Conservation (phyloP, 306 rosid genomes). For the Cucurbita pepo region DNA sequence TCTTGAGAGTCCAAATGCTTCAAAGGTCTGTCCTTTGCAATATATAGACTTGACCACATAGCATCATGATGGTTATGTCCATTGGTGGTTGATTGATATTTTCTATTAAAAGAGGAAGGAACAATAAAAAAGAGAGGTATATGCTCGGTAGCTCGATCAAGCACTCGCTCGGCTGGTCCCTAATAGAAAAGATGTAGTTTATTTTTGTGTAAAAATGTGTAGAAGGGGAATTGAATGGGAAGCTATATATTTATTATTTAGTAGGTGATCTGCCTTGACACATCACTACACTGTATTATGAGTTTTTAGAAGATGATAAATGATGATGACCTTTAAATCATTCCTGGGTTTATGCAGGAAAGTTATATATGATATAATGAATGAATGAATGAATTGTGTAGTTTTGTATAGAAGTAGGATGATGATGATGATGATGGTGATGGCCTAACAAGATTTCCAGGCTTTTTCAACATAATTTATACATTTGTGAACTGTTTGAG, state of each 20-base stretch:
- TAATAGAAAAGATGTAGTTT: not conserved
- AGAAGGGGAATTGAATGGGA: not conserved
- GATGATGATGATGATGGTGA: no score
- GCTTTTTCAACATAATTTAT: not conserved
- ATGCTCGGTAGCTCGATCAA: not conserved
- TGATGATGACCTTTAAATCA: not conserved
- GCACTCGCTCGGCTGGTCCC: not conserved
- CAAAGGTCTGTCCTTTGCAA: not conserved
- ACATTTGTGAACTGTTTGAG: not conserved
- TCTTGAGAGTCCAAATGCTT: no score
- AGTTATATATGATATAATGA: not conserved
- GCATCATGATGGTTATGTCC: not conserved
- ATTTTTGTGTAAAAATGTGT: not conserved
- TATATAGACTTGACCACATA: not conserved
- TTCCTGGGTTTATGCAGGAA: not conserved
- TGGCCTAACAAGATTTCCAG: no score
- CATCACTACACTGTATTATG: not conserved
- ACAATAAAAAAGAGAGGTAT: not conserved
- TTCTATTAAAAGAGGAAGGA: not conserved
- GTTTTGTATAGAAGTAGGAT: not conserved
- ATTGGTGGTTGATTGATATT: not conserved
- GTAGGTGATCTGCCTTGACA: not conserved
- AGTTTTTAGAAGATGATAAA: not conserved
- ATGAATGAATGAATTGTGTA: not conserved
- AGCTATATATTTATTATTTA: not conserved